These are phyloP conservation scores for Acacia concinna DNA, from an alignment of 331 rosid species.

Conservation along the genomic window DNA sequence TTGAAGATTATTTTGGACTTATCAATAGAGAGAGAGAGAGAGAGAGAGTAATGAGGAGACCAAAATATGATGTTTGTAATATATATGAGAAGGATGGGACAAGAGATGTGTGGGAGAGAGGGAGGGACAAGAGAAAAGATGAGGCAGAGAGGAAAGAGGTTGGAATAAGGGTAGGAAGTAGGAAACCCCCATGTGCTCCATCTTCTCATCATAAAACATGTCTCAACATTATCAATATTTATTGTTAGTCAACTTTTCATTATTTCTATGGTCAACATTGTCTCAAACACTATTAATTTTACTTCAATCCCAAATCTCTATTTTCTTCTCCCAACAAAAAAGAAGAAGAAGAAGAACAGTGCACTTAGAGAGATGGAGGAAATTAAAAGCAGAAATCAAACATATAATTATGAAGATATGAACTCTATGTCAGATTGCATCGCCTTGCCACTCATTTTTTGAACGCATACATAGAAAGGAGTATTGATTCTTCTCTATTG, in stretches of 20 bases:
- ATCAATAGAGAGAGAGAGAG: not conserved
- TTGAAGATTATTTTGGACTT: not conserved
- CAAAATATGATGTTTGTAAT: not conserved
- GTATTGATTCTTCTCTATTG: not conserved
- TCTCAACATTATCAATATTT: not conserved
- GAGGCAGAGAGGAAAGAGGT: not conserved
- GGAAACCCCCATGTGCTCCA: not conserved
- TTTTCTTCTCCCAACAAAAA: not conserved
- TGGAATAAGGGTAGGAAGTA: not conserved
- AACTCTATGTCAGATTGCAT: not conserved
- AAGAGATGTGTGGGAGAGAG: not conserved
- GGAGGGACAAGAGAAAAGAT: not conserved
- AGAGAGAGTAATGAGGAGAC: not conserved
- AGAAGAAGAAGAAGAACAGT: no score
- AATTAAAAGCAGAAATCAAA: no score
- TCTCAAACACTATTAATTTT: not conserved
- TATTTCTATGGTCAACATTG: not conserved
- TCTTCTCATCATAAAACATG: not conserved
- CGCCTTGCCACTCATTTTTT: not conserved
- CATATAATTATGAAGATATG: not conserved
- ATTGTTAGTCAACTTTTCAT: not conserved
- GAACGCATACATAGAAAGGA: not conserved
- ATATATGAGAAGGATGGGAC: not conserved
- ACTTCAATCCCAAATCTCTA: not conserved
- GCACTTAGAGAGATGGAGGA: no score